These are phyloP conservation scores for Phytomonas sp. DNA, from an alignment of 208 protist species.

Conservation along the genomic window DNA sequence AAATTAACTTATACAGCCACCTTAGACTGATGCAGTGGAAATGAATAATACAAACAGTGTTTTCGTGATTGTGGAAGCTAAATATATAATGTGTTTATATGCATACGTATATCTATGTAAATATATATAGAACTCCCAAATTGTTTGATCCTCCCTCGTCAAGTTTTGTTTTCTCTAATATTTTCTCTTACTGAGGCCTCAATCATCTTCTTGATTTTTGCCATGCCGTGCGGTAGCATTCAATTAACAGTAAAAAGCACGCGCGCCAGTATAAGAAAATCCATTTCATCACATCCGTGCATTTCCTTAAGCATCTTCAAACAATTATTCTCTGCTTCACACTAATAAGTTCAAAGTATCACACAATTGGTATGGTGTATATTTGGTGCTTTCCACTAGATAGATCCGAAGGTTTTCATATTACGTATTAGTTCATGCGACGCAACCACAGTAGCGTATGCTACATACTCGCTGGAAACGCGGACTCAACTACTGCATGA, in stretches of 20 bases:
- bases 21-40: neutral
- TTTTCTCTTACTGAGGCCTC: neutral
- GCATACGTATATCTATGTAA: neutral
- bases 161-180: neutral
- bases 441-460: slow-evolving; percentile 29
- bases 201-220: neutral
- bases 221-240: neutral
- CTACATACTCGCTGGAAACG: slow-evolving; percentile 44
- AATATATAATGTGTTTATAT: neutral
- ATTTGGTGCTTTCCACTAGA: neutral
- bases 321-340: neutral
- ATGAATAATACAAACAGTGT: neutral
- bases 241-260: neutral
- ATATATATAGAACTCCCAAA: neutral
- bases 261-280: neutral
- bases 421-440: neutral
- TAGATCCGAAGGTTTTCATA: neutral
- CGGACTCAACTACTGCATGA: slow-evolving; percentile 40
- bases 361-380: neutral
- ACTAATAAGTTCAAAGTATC: neutral
- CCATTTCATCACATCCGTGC: neutral
- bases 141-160: neutral
- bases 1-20: neutral
- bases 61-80: neutral
- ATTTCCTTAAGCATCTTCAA: neutral